Conservation (phyloP, 495 filamentous ascomycete genomes). For the Bryoglossum gracile region DNA sequence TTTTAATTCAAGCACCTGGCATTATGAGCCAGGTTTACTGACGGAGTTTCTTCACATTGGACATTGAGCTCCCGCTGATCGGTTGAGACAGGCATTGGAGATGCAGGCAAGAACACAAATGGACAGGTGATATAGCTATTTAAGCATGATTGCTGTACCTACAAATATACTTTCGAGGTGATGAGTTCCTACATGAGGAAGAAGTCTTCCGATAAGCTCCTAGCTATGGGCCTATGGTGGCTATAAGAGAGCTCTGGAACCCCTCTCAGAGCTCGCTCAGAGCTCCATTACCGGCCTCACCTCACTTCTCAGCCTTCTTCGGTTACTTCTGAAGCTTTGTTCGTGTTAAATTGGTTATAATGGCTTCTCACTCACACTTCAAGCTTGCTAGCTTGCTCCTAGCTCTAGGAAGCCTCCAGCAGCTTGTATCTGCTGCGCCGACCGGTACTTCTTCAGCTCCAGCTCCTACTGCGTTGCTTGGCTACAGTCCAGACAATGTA, state of each 20-base stretch:
- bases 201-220: neutral
- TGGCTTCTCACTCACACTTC: neutral
- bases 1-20: too few species aligned
- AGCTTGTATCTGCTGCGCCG: conserved; percentile 9
- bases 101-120: too few species aligned
- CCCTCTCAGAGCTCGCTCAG: too few species aligned
- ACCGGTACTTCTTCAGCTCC: conserved; percentile 17
- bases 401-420: neutral
- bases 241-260: neutral
- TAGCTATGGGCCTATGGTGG: neutral
- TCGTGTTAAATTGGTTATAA: neutral
- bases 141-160: too few species aligned
- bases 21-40: too few species aligned
- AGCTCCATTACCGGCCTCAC: too few species aligned
- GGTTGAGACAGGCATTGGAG: too few species aligned
- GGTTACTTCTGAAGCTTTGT: neutral
- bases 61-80: too few species aligned
- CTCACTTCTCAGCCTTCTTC: neutral
- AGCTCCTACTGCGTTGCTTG: conserved; percentile 9
- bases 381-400: conserved; percentile 1
- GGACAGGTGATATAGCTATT: too few species aligned
- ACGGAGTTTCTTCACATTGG: too few species aligned
- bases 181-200: too few species aligned
- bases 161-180: too few species aligned
- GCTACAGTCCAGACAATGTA: conserved; percentile 14